Base-by-base conservation (phyloP, 139 green algal genomes). In the Chlamydomonas applanata region DNA sequence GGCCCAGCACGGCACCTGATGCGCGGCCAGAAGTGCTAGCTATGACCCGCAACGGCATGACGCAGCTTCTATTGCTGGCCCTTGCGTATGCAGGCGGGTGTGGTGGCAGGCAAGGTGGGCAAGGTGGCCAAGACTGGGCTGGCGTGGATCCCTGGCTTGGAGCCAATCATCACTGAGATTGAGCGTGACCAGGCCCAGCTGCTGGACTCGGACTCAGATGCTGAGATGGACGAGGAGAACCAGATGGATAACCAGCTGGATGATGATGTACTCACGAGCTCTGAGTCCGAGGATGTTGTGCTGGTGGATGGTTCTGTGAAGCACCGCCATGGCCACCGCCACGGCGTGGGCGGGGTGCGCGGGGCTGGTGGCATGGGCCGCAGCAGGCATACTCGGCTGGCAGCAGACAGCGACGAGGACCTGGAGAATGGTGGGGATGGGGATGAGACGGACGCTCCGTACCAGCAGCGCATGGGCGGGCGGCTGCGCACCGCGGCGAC, bases 131-230 rank as follows among this genome's bases (percentile, higher is more conserved):
- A 49, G 40, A 49, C 40, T 13, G 61, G 17, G 44, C 24, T 82
- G 7, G 35, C 53, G 27, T 82, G 70, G 70, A 67, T 85, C 33
- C 79, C 79, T n/a, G 64, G 69, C 25, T 11, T 49, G 7, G 40
- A 49, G 7, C 40, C 40, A 7, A 49, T 49, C 40, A 85, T 85
- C 70, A 76, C 64, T 20, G 79, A 85, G 64, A 17, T 32, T 44
- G 79, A 85, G 71, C 79, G 79, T 32, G 73, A 79, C 40, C 79
- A 85, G 79, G 79, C 79, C 14, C 70, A 81, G 54, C 79, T 85
- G 70, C 70, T 85, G n/a, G 79, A 85, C 49, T 71, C 44, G 3
- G 79, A 85, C 3, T 76, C 59, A 27, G 79, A 85, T 25, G 79
- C 79, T 4, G 77, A 74, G 25, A 49, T 49, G 13, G 62, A 69